A percentile compares a stretch with the other conserved stretches of the same genome.
These are phyloP conservation scores for Trypanosoma mega DNA, from an alignment of 208 protist species.

Conservation along the genomic window DNA sequence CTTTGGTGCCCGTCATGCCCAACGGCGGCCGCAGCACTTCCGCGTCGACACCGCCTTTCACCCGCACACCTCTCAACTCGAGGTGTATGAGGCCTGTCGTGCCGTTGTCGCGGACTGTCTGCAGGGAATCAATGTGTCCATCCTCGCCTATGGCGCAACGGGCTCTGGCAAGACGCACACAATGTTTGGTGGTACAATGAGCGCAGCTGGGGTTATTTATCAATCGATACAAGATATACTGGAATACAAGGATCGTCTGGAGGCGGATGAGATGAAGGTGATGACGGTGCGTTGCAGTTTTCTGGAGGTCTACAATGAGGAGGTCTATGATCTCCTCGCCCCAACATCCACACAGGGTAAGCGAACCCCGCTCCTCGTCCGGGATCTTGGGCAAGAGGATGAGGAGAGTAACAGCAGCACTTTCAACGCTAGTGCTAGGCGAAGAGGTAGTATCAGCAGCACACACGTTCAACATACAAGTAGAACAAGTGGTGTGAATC, in stretches of 20 bases:
- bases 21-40: slow-evolving; percentile 56
- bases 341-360: slow-evolving; percentile 17
- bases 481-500: slow-evolving; percentile 14
- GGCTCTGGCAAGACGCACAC: slow-evolving; percentile 90
- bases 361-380: slow-evolving; percentile 51
- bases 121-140: slow-evolving; percentile 81
- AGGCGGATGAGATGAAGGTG: slow-evolving; percentile 48
- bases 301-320: slow-evolving; percentile 90
- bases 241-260: slow-evolving; percentile 54
- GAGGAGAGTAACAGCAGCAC: not conserved
- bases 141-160: slow-evolving; percentile 89
- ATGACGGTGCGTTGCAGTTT: slow-evolving; percentile 73
- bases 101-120: slow-evolving; percentile 64
- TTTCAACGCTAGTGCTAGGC: too few species aligned
- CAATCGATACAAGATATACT: slow-evolving; percentile 83
- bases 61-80: slow-evolving; percentile 61
- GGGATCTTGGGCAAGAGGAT: slow-evolving; percentile 27
- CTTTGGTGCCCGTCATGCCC: slow-evolving; percentile 20
- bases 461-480: not conserved
- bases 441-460: too few species aligned
- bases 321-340: slow-evolving; percentile 78
- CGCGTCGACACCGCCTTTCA: slow-evolving; percentile 68
- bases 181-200: slow-evolving; percentile 84
- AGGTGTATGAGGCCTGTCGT: slow-evolving; percentile 73
- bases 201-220: slow-evolving; percentile 75